A percentile compares a stretch with the other conserved stretches of the same genome.
Conservation (phyloP, 2,329 filamentous ascomycete genomes). For the Calonectria pseudoreteaudii region DNA sequence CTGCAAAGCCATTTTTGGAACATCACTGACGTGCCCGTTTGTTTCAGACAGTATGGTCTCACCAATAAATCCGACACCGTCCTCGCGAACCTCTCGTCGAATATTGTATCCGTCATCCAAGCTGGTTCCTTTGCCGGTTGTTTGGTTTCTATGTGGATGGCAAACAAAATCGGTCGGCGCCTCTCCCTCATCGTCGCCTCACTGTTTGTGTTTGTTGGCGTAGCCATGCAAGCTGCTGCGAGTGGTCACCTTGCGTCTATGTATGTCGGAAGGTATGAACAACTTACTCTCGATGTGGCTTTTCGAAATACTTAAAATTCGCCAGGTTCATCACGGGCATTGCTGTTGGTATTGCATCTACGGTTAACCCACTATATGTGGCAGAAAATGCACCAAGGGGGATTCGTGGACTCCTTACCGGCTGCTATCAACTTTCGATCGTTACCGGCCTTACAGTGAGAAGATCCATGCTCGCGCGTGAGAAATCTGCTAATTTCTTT, state of each 20-base stretch:
- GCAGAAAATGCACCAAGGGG: conserved; percentile 13
- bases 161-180: conserved; percentile 23
- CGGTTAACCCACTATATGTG: conserved; percentile 15
- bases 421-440: conserved; percentile 16
- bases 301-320: neutral
- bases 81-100: conserved; percentile 20
- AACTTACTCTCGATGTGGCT: accelerated
- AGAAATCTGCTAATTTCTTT: neutral
- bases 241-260: conserved; percentile 12
- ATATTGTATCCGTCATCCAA: conserved; percentile 26
- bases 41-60: conserved; percentile 11
- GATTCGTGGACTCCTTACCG: conserved; percentile 14
- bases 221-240: conserved; percentile 6
- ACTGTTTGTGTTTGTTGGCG: neutral
- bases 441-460: conserved; percentile 9
- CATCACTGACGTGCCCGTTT: neutral
- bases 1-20: too few species aligned
- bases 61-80: neutral
- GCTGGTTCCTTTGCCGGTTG: conserved; percentile 19
- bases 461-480: neutral
- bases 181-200: conserved; percentile 16
- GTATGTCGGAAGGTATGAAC: conserved; percentile 18
- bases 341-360: conserved; percentile 19
- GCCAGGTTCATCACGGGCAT: conserved; percentile 12
- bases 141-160: conserved; percentile 20